Evolutionary conservation across 2,329 filamentous ascomycete species (phyloP).

Genomic region (Alternaria panax): DNA sequence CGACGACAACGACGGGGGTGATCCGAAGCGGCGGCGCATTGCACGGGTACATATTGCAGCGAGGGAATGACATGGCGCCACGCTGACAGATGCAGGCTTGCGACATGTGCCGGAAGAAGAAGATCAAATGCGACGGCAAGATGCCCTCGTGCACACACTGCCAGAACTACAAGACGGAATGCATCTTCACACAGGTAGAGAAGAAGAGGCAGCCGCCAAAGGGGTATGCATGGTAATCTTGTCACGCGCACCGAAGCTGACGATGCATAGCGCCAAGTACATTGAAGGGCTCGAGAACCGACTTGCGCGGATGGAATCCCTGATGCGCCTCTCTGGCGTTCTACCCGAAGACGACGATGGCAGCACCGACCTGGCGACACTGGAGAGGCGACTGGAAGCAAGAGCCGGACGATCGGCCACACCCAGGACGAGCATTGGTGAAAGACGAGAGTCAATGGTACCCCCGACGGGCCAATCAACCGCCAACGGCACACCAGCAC

Average conservation of each 20-base stretch:
- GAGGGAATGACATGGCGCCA: neutral
- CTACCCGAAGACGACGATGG: conserved; percentile 85
- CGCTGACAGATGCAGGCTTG: conserved; percentile 69
- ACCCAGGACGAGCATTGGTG: conserved; percentile 35
- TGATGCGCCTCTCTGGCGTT: conserved; percentile 85
- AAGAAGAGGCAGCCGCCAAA: conserved; percentile 98
- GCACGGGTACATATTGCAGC: conserved; percentile 70
- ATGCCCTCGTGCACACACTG: conserved; percentile 95
- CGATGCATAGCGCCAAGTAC: conserved; percentile 79
- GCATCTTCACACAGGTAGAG: conserved; percentile 96
- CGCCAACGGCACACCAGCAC: conserved; percentile 51
- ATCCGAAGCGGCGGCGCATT: conserved; percentile 88
- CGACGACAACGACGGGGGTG: conserved; percentile 66
- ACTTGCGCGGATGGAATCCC: conserved; percentile 91
- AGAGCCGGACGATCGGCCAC: conserved; percentile 43
- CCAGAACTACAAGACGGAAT: conserved; percentile 97
- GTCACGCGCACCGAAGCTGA: conserved; percentile 8
- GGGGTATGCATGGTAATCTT: conserved; percentile 64
- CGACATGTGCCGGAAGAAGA: conserved; percentile 95
- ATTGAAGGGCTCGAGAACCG: conserved; percentile 97
- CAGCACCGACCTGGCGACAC: conserved; percentile 83
- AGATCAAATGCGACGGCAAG: conserved; percentile 98
- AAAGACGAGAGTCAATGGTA: conserved; percentile 45
- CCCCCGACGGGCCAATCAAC: conserved; percentile 46
- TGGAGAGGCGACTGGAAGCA: conserved; percentile 77